Base-by-base conservation (phyloP, 2,329 filamentous ascomycete species). In the Colletotrichum sansevieriae region DNA sequence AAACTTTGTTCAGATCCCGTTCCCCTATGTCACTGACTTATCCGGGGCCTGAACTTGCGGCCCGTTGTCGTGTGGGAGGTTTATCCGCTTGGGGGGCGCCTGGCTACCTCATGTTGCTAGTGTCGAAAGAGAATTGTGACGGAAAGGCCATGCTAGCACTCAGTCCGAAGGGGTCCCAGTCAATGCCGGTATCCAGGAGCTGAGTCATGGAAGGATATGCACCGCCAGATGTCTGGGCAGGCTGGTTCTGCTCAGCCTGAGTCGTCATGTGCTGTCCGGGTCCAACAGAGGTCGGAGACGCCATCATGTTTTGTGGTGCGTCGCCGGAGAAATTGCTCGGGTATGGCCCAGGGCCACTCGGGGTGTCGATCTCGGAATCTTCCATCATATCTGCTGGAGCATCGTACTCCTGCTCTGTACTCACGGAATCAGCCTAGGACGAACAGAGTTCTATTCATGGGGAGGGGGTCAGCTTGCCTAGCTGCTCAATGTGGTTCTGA, bases 111-210 rank as follows among this genome's bases (percentile, higher is more conserved):
- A 83, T 86, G 73, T 87, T 88, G 77, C 85, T 83, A 57, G 87
- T 88, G 71, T 91, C 89, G 77, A 93, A 94, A 59, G 90, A 88
- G 79, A 95, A 96, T 64, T 93, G 92, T 2, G 91, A 92, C 11
- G 94, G 94, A 75, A 97, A 97, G 72, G 95, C 93, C 95, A 97
- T 97, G 81, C 93, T 97, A 41, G 95, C 95, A 68, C 92, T 95
- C 60, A 98, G 84, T 12, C 95, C 95, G 75, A 98, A 98, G 0
- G 95, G 95, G 79, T 98, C 95, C 79, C 94, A 93, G 77, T 98
- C 95, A 56, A 97, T 84, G 81, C 94, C 93, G 18, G 94, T 92
- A 75, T 98, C 95, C 47, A 89, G 78, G 8, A 89, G 78, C 74
- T 88, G 85, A 4, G 86, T 87, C 87, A 89, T 89, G 20, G 86